phyloP scores from a whole-genome alignment of 2,329 filamentous ascomycete species.

The Epichloe typhina region DNA sequence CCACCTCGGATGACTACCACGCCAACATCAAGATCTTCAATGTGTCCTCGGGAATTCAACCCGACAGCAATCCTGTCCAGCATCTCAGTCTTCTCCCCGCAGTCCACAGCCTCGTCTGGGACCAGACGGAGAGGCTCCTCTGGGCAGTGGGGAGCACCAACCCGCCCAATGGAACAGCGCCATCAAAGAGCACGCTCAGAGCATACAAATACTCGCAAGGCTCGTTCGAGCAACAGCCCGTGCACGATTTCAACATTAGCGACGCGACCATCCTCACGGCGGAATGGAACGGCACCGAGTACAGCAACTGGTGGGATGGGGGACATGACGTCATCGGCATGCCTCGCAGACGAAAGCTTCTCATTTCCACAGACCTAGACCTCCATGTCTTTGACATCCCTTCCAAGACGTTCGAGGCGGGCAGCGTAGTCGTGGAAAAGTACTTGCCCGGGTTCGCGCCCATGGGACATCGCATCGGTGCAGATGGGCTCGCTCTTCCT shows the following conservation, averaged over 20 bases:
- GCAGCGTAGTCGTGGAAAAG: neutral
- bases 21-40: slow-evolving; percentile 3
- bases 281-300: slow-evolving; percentile 1
- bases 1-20: neutral
- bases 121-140: neutral
- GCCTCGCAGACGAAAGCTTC: neutral
- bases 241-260: neutral
- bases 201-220: neutral
- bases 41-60: neutral
- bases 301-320: slow-evolving; percentile 3
- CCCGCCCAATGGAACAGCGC: neutral
- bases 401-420: neutral
- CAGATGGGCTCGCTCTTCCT: neutral
- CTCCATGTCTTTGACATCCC: neutral
- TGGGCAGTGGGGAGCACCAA: neutral
- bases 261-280: neutral
- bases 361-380: slow-evolving; percentile 2
- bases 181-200: neutral
- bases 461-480: neutral
- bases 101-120: slow-evolving; percentile 1
- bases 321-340: neutral
- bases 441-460: slow-evolving; percentile 1
- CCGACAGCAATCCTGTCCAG: neutral
- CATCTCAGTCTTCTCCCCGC: neutral
- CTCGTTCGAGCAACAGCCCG: neutral